Evolutionary conservation across 306 rosid genomes (phyloP), one percentile per base, ranked within the genome.

Genomic region (Trifolium repens): DNA sequence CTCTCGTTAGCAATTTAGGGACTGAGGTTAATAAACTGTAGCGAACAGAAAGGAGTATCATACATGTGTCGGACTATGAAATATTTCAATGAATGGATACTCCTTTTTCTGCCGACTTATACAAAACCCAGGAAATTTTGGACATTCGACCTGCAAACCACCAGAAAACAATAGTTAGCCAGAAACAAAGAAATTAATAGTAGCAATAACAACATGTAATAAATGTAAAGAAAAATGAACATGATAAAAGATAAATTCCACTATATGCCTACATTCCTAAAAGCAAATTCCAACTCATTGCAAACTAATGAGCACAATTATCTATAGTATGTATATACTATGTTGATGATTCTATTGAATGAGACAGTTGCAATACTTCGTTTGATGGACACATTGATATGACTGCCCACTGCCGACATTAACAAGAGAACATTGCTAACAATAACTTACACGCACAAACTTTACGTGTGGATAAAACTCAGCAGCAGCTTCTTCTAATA

Each of bases 81-180:
- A 91, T 63, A 94, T 81, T 85, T 91, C 98, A 40, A 90, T 79
- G 75, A 94, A 94, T 62, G 98, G 96, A 77, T 94, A 94, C 83
- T 94, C 98, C 61, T 72, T 94, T 79, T 72, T 94, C 89, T 90
- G 94, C 64, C 98, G 91, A 30, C 94, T 83, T 40, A 91, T 82
- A 78, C 98, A 90, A 81, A 94, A 91, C 55, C 97, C 98, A 46
- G 98, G 98, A 80, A 87, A 94, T 75, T 94, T 94, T 72, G 98
- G 97, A 81, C 98, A 94, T 76, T 94, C 97, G 77, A 94, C 98
- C 98, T 91, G 91, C 52, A 84, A 88, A 68, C 67, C 69, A 76
- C 61, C 55, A 81, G 17, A 67, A 58, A 26, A 69, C 60, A 67
- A 26, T 27, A 14, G 34, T 47, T 55, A 42, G 66, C 70, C 8